A percentile compares a stretch with the other conserved stretches of the same genome.
These are phyloP conservation scores for Scutellaria baicalensis DNA, from an alignment of 257 asterid genomes.

Conservation along the genomic window DNA sequence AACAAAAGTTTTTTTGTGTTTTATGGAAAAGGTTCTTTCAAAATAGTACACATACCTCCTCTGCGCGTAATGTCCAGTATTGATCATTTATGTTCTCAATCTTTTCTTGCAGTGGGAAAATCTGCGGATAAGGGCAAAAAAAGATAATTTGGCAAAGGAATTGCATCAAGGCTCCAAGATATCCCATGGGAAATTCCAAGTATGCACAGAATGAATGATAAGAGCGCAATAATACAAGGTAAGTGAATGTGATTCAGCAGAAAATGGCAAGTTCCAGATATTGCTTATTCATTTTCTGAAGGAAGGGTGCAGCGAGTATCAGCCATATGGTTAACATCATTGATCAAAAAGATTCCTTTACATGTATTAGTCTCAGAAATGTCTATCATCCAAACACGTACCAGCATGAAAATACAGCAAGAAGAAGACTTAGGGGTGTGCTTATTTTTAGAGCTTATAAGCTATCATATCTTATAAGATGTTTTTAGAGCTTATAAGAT, in stretches of 20 bases:
- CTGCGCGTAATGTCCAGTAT: conserved; percentile 84
- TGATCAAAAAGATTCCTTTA: neutral
- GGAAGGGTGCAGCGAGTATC: neutral
- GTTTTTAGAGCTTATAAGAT: too few relatives aligned
- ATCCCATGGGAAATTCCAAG: neutral
- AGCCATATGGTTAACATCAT: neutral
- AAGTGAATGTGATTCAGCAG: neutral
- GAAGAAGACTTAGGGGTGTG: neutral
- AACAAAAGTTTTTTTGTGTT: too few relatives aligned
- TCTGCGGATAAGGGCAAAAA: conserved; percentile 35
- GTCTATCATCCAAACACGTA: neutral
- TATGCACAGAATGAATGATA: neutral
- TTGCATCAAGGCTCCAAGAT: neutral
- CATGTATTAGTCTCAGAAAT: neutral
- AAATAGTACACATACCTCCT: conserved; percentile 47
- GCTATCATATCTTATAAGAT: too few relatives aligned
- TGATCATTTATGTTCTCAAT: conserved; percentile 87
- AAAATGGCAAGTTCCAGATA: neutral
- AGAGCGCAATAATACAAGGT: neutral
- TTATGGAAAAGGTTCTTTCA: too few relatives aligned
- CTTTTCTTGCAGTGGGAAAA: conserved; percentile 62
- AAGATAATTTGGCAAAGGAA: neutral
- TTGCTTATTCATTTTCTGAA: neutral
- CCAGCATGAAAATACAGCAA: neutral
- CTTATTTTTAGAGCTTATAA: too few relatives aligned